phyloP scores from a whole-genome alignment of 2,329 filamentous ascomycete genomes.

The Diaporthe velutina region DNA sequence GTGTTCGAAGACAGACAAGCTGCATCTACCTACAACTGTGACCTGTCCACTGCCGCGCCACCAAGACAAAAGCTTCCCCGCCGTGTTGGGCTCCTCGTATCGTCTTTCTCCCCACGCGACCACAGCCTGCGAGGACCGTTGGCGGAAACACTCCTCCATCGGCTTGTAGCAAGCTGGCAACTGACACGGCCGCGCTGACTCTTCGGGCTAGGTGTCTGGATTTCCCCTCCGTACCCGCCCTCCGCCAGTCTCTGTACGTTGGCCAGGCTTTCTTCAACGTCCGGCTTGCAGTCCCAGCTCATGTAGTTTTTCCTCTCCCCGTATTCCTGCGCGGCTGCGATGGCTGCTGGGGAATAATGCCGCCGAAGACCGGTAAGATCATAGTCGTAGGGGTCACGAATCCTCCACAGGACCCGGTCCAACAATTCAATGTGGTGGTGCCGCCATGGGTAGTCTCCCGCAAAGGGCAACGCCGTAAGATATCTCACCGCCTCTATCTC shows the following conservation, averaged over 20 bases:
- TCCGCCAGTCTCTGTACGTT: background rate
- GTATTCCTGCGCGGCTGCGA: background rate
- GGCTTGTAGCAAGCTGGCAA: background rate
- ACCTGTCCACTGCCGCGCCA: background rate
- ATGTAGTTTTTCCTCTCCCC: background rate
- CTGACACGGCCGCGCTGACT: background rate
- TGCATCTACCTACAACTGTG: background rate
- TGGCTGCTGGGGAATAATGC: background rate
- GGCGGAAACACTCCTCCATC: background rate
- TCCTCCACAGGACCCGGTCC: fast-evolving
- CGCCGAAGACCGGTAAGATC: fast-evolving
- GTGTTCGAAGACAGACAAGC: background rate
- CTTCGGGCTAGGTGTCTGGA: background rate
- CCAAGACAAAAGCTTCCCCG: background rate
- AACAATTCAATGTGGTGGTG: background rate
- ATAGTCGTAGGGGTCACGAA: background rate
- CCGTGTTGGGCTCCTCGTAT: background rate
- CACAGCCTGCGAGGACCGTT: background rate
- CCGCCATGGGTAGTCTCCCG: background rate
- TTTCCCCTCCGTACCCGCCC: background rate
- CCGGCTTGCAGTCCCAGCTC: background rate
- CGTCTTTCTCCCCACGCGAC: background rate
- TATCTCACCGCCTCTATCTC: background rate
- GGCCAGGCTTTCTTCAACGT: background rate
- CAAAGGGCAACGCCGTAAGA: background rate